Conservation (phyloP, 176 grass and related monocot genomes). For the Microstegium vimineum region DNA sequence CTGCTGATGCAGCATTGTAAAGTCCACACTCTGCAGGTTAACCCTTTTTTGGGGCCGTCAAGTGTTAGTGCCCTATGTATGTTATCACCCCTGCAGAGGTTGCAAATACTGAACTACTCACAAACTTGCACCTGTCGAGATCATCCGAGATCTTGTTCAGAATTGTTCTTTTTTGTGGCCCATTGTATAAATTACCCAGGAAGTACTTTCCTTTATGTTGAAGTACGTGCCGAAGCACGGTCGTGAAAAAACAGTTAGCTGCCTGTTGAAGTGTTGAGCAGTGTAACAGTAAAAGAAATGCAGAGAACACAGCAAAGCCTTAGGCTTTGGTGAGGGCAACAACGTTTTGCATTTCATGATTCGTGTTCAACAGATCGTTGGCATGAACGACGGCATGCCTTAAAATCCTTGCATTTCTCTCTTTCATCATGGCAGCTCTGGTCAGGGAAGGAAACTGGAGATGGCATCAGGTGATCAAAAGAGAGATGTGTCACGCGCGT, state of each 20-base stretch:
- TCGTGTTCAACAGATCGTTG: not conserved
- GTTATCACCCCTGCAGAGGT: conserved; percentile 1
- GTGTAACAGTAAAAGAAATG: not conserved
- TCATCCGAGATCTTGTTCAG: not conserved
- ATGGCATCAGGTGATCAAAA: not conserved
- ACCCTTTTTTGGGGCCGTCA: conserved; percentile 18
- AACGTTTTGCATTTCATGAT: too few relatives aligned
- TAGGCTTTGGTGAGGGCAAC: not conserved
- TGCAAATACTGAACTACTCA: not conserved
- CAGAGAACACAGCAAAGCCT: not conserved
- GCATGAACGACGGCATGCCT: too few relatives aligned
- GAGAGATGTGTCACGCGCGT: not conserved
- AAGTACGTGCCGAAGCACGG: not conserved
- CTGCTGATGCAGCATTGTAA: conserved; percentile 36
- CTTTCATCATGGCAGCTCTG: too few relatives aligned
- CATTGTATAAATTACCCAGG: not conserved
- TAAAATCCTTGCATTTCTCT: too few relatives aligned
- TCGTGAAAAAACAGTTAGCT: not conserved
- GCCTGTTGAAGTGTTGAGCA: too few relatives aligned
- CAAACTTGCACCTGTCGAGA: not conserved
- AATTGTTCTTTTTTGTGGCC: not conserved
- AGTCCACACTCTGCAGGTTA: conserved; percentile 29
- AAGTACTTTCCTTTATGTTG: not conserved
- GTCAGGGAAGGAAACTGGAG: not conserved
- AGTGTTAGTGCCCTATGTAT: conserved; percentile 15